Percentiles rank a stretch among this genome's conserved stretches.
Evolutionary conservation across 768 basidiomycete species (phyloP).

Genomic region (Exsudoporus frostii): DNA sequence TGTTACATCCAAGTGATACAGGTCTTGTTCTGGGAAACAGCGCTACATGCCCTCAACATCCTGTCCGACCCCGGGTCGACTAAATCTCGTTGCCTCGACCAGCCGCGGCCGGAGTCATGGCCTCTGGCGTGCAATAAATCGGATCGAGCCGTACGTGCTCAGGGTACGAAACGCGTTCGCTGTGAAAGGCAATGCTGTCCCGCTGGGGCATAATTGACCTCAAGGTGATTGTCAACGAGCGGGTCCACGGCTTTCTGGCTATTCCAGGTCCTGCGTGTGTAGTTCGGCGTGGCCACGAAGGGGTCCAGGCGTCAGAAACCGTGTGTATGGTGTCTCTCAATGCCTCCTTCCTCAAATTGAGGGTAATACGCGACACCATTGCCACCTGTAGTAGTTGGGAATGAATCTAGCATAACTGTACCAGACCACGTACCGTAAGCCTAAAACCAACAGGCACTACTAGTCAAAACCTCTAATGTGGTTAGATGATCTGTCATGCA

Average conservation of each 20-base stretch:
- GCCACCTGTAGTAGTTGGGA: slow-evolving; percentile 38
- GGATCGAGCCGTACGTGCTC: background rate
- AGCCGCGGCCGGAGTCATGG: background rate
- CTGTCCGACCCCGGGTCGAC: background rate
- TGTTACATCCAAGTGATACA: background rate
- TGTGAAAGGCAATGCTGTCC: background rate
- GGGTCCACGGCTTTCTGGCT: background rate
- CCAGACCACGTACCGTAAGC: slow-evolving; percentile 11
- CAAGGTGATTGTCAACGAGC: background rate
- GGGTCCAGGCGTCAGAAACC: background rate
- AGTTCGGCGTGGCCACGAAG: background rate
- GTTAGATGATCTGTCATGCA: background rate
- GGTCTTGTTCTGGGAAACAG: background rate
- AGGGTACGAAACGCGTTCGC: background rate
- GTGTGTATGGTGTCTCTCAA: background rate
- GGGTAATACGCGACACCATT: slow-evolving; percentile 69
- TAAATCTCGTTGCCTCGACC: background rate
- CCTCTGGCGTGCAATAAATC: background rate
- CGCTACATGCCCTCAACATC: background rate
- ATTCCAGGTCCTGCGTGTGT: background rate
- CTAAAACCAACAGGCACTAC: slow-evolving; percentile 31
- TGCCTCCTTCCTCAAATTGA: slow-evolving; percentile 48
- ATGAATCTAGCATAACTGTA: background rate
- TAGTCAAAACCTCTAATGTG: slow-evolving; percentile 31
- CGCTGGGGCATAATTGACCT: background rate